A percentile compares a stretch with the other conserved stretches of the same genome.
Evolutionary conservation across 768 basidiomycete species (phyloP).

Genomic region (Lentinula aciculospora): DNA sequence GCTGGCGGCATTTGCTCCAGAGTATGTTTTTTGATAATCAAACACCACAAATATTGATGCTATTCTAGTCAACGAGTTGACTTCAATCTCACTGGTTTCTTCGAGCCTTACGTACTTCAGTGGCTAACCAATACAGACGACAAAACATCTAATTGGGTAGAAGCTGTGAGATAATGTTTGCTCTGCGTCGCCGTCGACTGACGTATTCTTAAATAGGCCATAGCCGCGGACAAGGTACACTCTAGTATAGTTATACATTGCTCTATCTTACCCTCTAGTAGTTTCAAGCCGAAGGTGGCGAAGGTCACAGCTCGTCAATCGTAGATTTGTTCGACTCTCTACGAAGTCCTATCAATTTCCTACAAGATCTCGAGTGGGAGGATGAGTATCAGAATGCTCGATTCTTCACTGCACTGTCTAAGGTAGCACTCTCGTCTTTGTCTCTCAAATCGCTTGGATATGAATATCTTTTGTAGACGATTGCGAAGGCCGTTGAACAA

Average conservation of each 20-base stretch:
- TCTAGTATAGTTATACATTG: not conserved
- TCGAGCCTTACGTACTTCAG: conserved; percentile 81
- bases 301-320: conserved; percentile 95
- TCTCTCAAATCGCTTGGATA: not conserved
- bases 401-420: conserved; percentile 85
- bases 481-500: conserved; percentile 87
- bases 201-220: conserved; percentile 43
- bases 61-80: conserved; percentile 43
- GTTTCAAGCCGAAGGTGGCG: conserved; percentile 74
- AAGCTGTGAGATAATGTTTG: conserved; percentile 54
- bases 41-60: not conserved
- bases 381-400: conserved; percentile 84
- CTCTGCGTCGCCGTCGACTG: not conserved
- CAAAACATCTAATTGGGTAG: conserved; percentile 93
- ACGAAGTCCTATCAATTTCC: conserved; percentile 81
- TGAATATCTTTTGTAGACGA: conserved; percentile 47
- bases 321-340: conserved; percentile 94
- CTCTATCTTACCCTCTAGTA: conserved; percentile 19
- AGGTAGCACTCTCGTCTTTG: conserved; percentile 41
- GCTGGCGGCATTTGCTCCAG: conserved; percentile 73
- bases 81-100: conserved; percentile 73
- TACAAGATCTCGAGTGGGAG: conserved; percentile 89
- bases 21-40: conserved; percentile 42
- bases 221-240: conserved; percentile 73
- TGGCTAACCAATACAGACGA: conserved; percentile 88